Percentiles rank a stretch among this genome's conserved stretches.
Evolutionary conservation across 129 eudicot genomes (phyloP).

Genomic region (Tagetes patula): DNA sequence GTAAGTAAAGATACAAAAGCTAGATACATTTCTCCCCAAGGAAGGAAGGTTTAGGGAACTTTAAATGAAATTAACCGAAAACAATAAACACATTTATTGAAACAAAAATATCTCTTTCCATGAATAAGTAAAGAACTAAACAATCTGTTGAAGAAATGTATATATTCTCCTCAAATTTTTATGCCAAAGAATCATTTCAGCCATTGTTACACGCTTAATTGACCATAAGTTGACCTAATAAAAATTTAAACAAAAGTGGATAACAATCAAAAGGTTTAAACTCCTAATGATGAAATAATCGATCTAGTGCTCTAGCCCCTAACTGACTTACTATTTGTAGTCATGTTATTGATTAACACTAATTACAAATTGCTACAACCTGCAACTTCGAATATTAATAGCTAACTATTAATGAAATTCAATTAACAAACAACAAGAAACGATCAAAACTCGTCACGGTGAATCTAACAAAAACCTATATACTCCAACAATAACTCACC

Average conservation of each 20-base stretch:
- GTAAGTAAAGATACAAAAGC: constrained; percentile 29
- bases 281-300: background rate
- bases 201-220: constrained; percentile 17
- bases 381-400: background rate
- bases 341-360: background rate
- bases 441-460: background rate
- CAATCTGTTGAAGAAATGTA: constrained; percentile 29
- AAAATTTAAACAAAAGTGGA: no score
- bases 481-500: constrained; percentile 22
- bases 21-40: constrained; percentile 36
- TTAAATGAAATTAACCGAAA: constrained; percentile 10
- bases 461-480: constrained; percentile 3
- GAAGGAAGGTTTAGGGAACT: constrained; percentile 32
- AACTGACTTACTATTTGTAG: constrained; percentile 5
- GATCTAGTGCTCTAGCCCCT: background rate
- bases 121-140: constrained; percentile 16
- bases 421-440: constrained; percentile 1
- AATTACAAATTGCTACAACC: constrained; percentile 9
- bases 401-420: background rate
- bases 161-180: constrained; percentile 25
- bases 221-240: background rate
- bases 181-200: constrained; percentile 20
- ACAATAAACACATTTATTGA: background rate
- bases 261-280: background rate
- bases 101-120: constrained; percentile 19